These are phyloP conservation scores for Boletus edulis DNA, from an alignment of 768 basidiomycete genomes.

Conservation along the genomic window DNA sequence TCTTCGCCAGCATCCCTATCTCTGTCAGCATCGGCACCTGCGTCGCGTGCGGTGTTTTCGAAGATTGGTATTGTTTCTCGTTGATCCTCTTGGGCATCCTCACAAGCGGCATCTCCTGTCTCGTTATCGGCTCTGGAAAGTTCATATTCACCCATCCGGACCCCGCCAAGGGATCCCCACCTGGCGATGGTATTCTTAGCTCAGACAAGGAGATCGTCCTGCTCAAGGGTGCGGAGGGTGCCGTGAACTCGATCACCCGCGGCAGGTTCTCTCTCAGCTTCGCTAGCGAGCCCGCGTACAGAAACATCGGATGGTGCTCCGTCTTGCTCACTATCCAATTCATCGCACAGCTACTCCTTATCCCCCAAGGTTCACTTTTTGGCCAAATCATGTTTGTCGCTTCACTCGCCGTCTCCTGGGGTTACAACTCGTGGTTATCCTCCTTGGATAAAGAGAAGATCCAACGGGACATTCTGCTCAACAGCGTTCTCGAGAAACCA, in stretches of 20 bases:
- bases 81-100: slow-evolving; percentile 35
- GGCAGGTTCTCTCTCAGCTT: slow-evolving; percentile 26
- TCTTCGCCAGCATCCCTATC: slow-evolving; percentile 33
- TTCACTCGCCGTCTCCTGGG: slow-evolving; percentile 35
- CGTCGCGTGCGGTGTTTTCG: slow-evolving; percentile 25
- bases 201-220: slow-evolving; percentile 24
- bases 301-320: slow-evolving; percentile 31
- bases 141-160: slow-evolving; percentile 26
- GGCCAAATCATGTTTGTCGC: slow-evolving; percentile 36
- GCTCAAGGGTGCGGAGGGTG: slow-evolving; percentile 26
- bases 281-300: slow-evolving; percentile 24
- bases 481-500: slow-evolving; percentile 23
- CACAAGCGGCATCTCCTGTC: slow-evolving; percentile 30
- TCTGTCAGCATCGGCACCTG: slow-evolving; percentile 28
- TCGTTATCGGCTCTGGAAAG: slow-evolving; percentile 33
- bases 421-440: slow-evolving; percentile 35
- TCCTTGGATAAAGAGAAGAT: slow-evolving; percentile 36
- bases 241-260: slow-evolving; percentile 30
- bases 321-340: slow-evolving; percentile 33
- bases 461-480: slow-evolving; percentile 25
- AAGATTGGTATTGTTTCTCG: slow-evolving; percentile 34
- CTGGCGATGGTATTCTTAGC: slow-evolving; percentile 30
- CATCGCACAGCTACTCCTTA: slow-evolving; percentile 34
- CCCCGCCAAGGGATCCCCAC: slow-evolving; percentile 19
- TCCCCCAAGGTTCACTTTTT: slow-evolving; percentile 32